These are phyloP conservation scores for Elsinoe fawcettii DNA, from an alignment of 2,329 filamentous ascomycete species.

Conservation along the genomic window DNA sequence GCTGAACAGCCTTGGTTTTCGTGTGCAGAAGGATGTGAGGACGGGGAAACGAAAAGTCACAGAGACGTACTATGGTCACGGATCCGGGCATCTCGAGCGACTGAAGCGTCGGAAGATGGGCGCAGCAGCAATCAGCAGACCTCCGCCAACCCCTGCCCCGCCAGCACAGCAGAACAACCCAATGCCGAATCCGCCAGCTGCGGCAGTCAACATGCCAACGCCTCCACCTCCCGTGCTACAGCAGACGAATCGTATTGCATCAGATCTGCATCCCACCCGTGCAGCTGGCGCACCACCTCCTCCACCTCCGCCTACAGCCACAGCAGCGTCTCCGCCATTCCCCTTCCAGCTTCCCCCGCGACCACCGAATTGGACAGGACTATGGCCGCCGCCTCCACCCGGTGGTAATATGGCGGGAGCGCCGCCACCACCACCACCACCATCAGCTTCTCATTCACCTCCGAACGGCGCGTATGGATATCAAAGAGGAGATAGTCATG, in stretches of 20 bases:
- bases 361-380: slow-evolving; percentile 26
- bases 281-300: not conserved
- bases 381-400: slow-evolving; percentile 8
- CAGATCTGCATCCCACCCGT: not conserved
- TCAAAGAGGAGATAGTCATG: not conserved
- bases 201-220: not conserved
- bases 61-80: slow-evolving; percentile 19
- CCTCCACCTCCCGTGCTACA: not conserved
- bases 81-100: slow-evolving; percentile 15
- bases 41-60: slow-evolving; percentile 8
- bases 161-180: not conserved
- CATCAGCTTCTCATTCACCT: slow-evolving; percentile 2
- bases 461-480: not conserved
- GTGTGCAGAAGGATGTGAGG: not conserved
- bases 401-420: not conserved
- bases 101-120: slow-evolving; percentile 3
- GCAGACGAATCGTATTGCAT: not conserved
- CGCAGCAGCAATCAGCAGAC: not conserved
- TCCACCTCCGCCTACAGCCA: not conserved
- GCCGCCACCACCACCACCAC: slow-evolving; percentile 5
- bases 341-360: slow-evolving; percentile 1
- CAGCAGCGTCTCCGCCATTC: not conserved
- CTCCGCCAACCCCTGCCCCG: not conserved
- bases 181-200: slow-evolving; percentile 11
- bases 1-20: slow-evolving; percentile 18